Base-by-base conservation (phyloP, 2,329 filamentous ascomycete genomes). In the Cercospora sp. region DNA sequence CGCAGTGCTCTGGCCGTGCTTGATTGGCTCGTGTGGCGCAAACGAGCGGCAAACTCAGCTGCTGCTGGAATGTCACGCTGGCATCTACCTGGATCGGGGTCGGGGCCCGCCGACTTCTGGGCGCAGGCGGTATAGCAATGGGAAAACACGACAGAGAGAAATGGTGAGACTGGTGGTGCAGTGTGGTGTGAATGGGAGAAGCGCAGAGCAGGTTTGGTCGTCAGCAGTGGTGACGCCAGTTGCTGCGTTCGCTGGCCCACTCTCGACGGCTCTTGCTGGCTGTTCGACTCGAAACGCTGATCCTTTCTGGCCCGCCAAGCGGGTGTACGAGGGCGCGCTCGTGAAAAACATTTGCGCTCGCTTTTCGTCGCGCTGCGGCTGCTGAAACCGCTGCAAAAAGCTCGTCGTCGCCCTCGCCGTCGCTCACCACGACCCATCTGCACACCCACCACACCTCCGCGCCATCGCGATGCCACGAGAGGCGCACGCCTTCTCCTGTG, bases 41-140 rank as follows among this genome's bases (percentile, higher is more conserved):
- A 64, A 53, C 26, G 48, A 45, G 63, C 63, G 63, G 63, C 53
- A 65, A 60, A 65, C 23, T 65, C 63, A 65, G 55, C 63, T 60
- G 36, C 18, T 59, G 33, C 39, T 65, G 55, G 55, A 60, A 51
- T 60, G 63, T 53, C 58, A 53, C 55, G 36, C 63, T 60, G 57
- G 63, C 63, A 60, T 60, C 55, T 51, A 65, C 57, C 62, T 55
- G 62, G 62, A 39, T 51, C 48, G 62, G 48, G 18, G 26, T 33
- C n/a, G 26, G 53, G 53, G 53, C 53, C 53, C 53, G 53, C 53
- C 45, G 45, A 58, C 53, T n/a, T 16, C 20, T 28, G 30, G 20
- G 53, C 10, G 23, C 23, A 28, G 48, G 26, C 13, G 13, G 13
- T 1, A n/a, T 30, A 30, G 53, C 53, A 58, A 33, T 33, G 30